Percentiles rank a stretch among this genome's conserved stretches.
phyloP scores from a whole-genome alignment of 768 basidiomycete species.

The Amylocystis lapponica region DNA sequence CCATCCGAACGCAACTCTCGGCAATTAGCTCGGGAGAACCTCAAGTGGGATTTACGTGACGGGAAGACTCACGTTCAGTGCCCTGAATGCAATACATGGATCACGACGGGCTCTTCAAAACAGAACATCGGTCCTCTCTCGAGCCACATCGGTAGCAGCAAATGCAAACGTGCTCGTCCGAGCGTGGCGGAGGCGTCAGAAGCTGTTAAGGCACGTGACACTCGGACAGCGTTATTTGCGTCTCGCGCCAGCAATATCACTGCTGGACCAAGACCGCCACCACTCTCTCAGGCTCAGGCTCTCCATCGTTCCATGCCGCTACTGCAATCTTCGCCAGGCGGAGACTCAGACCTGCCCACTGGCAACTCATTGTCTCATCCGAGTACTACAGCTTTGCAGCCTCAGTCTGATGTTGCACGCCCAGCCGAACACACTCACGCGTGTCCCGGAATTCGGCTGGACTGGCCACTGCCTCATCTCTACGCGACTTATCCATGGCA shows the following conservation, averaged over 20 bases:
- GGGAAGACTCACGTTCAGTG: background rate
- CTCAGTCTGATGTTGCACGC: background rate
- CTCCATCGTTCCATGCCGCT: background rate
- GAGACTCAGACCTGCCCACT: background rate
- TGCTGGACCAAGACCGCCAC: background rate
- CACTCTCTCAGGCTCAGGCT: background rate
- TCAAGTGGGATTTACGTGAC: background rate
- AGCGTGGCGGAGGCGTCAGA: background rate
- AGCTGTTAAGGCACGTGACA: background rate
- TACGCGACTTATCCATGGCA: slow-evolving; percentile 6
- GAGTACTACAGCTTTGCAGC: background rate
- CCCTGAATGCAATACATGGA: background rate
- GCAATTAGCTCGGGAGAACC: background rate
- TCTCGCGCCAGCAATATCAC: no score
- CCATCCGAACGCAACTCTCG: no score
- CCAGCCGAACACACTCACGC: background rate
- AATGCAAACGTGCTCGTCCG: background rate
- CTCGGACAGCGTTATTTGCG: background rate
- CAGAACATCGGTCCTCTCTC: background rate
- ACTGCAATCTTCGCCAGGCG: background rate
- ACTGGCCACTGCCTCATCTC: slow-evolving; percentile 1
- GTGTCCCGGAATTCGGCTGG: slow-evolving; percentile 3
- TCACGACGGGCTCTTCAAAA: background rate
- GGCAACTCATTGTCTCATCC: background rate
- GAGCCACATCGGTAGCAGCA: background rate